Percentiles rank a stretch among this genome's conserved stretches.
phyloP scores from a whole-genome alignment of 345 rosid species.

The Carallia pectinifolia region DNA sequence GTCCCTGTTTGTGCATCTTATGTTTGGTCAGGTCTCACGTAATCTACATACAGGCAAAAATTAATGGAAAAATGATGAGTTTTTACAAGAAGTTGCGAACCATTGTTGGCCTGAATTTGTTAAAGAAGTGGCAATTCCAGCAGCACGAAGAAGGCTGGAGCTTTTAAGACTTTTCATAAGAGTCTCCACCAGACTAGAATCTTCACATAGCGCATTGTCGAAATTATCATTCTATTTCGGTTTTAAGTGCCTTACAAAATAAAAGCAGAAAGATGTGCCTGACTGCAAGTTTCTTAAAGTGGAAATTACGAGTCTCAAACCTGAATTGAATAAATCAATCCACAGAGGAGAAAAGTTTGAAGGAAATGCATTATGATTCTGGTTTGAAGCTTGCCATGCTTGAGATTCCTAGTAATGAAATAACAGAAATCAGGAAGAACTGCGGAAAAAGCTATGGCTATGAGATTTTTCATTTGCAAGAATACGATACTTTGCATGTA shows the following conservation, averaged over 20 bases:
- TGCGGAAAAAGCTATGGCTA: background rate
- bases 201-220: conserved; percentile 35
- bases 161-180: conserved; percentile 46
- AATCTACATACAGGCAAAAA: background rate
- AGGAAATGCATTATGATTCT: conserved; percentile 62
- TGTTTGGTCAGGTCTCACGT: background rate
- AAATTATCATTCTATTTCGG: too few species aligned
- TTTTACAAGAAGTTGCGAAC: conserved; percentile 25
- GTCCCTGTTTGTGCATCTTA: conserved; percentile 53
- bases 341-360: conserved; percentile 85
- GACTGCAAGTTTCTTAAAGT: background rate
- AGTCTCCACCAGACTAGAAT: conserved; percentile 51
- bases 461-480: too few species aligned
- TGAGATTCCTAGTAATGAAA: conserved; percentile 43
- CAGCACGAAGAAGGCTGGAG: conserved; percentile 59
- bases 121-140: conserved; percentile 75
- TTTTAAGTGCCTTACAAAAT: background rate
- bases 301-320: conserved; percentile 26
- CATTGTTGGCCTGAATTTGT: conserved; percentile 73
- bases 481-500: conserved; percentile 26
- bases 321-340: conserved; percentile 67
- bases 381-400: conserved; percentile 56
- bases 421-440: background rate
- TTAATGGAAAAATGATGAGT: background rate
- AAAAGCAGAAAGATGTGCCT: background rate